Evolutionary conservation across 2,329 filamentous ascomycete genomes (phyloP).

Genomic region (Stromatinia cepivora): DNA sequence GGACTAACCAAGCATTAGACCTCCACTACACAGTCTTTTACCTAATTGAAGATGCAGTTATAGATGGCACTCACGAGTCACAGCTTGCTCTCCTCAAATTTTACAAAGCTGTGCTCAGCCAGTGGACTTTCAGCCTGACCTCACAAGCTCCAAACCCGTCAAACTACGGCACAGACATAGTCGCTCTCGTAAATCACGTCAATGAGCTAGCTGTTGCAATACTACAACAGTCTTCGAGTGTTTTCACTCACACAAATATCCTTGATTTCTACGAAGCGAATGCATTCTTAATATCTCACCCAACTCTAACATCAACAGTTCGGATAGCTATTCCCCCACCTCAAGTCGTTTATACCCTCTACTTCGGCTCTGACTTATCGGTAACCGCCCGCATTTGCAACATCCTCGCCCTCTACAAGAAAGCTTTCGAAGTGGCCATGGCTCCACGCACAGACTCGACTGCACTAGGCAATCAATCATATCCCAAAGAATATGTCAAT

Average conservation of each 20-base stretch:
- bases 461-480: slow-evolving; percentile 43
- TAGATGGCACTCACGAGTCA: slow-evolving; percentile 52
- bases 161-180: slow-evolving; percentile 39
- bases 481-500: slow-evolving; percentile 61
- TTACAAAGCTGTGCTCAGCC: slow-evolving; percentile 65
- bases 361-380: slow-evolving; percentile 64
- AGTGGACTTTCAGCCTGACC: slow-evolving; percentile 54
- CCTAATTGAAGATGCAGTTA: slow-evolving; percentile 52
- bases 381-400: slow-evolving; percentile 68
- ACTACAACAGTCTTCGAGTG: slow-evolving; percentile 52
- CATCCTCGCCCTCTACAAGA: slow-evolving; percentile 71
- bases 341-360: slow-evolving; percentile 67
- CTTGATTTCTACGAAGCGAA: slow-evolving; percentile 70
- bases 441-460: slow-evolving; percentile 40
- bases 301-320: slow-evolving; percentile 52
- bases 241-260: slow-evolving; percentile 54
- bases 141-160: slow-evolving; percentile 40
- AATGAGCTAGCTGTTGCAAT: slow-evolving; percentile 60
- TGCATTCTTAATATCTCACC: slow-evolving; percentile 56
- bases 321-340: slow-evolving; percentile 69
- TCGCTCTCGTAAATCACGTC: slow-evolving; percentile 50
- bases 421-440: slow-evolving; percentile 67
- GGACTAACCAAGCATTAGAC: slow-evolving; percentile 44
- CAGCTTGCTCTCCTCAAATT: slow-evolving; percentile 63
- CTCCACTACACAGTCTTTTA: slow-evolving; percentile 51